Evolutionary conservation across 345 rosid species (phyloP).

Genomic region (Moricandia moricandioides): DNA sequence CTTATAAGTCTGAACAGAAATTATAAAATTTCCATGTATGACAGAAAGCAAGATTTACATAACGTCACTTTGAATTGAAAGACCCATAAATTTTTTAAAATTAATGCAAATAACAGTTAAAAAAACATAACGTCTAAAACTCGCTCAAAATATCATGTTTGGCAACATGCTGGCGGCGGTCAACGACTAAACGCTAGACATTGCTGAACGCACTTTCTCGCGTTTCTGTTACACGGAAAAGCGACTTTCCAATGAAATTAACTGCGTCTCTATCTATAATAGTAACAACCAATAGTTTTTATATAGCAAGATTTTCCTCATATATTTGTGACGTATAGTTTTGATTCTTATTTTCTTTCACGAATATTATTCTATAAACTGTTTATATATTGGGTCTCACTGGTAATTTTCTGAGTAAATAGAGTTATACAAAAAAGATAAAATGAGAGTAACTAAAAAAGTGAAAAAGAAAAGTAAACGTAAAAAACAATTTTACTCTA

Average conservation of each 20-base stretch:
- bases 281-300: background rate
- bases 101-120: background rate
- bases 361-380: background rate
- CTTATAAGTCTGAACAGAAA: constrained; percentile 7
- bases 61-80: background rate
- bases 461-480: no score
- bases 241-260: background rate
- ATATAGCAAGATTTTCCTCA: background rate
- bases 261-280: background rate
- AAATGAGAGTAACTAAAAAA: no score
- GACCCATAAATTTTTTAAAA: background rate
- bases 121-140: background rate
- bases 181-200: background rate
- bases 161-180: no score
- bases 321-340: background rate
- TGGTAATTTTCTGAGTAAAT: no score
- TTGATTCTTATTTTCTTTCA: background rate
- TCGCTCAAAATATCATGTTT: background rate
- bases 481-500: no score
- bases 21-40: background rate
- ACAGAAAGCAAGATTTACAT: background rate
- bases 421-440: no score
- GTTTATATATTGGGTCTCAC: background rate
- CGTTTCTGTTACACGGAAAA: background rate
- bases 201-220: background rate